A percentile compares a stretch with the other conserved stretches of the same genome.
Conservation (phyloP, 345 rosid genomes). For the Anacardium occidentale region DNA sequence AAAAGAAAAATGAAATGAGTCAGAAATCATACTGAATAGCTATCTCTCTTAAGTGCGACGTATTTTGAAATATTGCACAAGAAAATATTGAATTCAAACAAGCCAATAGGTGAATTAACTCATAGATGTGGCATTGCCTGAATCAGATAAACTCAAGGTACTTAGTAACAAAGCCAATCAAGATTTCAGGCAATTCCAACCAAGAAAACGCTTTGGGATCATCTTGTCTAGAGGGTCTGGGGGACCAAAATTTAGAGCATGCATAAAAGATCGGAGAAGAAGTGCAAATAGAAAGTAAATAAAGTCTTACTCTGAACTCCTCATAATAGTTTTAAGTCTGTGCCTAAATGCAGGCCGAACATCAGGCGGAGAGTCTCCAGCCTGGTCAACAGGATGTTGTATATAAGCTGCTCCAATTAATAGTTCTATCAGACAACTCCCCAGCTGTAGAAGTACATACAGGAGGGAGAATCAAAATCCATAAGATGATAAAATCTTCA, state of each 20-base stretch:
- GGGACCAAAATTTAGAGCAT: background rate
- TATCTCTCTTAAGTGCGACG: too few relatives aligned
- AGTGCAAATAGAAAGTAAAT: background rate
- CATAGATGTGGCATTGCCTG: conserved; percentile 7
- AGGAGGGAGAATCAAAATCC: background rate
- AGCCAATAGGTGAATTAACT: conserved; percentile 3
- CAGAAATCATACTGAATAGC: background rate
- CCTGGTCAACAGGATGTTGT: conserved; percentile 73
- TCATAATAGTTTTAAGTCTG: conserved; percentile 52
- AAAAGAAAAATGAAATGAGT: too few relatives aligned
- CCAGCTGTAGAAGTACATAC: conserved; percentile 57
- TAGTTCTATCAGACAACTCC: conserved; percentile 78
- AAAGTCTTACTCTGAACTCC: conserved; percentile 57
- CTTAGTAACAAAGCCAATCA: background rate
- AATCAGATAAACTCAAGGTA: background rate
- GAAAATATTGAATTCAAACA: background rate
- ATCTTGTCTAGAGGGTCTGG: background rate
- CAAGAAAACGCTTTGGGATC: conserved; percentile 5
- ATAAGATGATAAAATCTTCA: conserved; percentile 2
- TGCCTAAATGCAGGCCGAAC: conserved; percentile 94
- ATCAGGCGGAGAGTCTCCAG: conserved; percentile 68
- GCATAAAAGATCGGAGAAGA: background rate
- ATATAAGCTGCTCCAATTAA: conserved; percentile 80
- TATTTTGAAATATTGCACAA: background rate
- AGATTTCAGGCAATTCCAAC: conserved; percentile 7